Evolutionary conservation across 441 rosid species (phyloP).

Genomic region (Populus hybrid): DNA sequence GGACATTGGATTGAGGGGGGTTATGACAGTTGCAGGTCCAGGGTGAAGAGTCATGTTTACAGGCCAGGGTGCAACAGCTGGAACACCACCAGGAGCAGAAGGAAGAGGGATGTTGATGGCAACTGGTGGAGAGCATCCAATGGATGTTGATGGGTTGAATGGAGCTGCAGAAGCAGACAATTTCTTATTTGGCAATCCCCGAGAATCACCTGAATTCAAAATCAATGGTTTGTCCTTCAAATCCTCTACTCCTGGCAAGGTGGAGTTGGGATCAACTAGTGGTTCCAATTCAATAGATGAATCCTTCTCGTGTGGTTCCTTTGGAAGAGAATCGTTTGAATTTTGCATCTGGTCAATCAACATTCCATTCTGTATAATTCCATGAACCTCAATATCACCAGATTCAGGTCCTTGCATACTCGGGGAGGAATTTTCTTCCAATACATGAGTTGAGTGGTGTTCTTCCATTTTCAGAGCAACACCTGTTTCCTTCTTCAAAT

Average conservation of each 20-base stretch:
- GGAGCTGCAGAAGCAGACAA: conserved; percentile 97
- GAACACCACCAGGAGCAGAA: conserved; percentile 53
- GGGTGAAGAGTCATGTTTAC: conserved; percentile 86
- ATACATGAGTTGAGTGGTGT: conserved; percentile 33
- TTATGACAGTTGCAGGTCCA: conserved; percentile 53
- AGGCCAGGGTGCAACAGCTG: conserved; percentile 71
- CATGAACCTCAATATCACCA: conserved; percentile 35
- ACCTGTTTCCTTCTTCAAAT: conserved; percentile 32
- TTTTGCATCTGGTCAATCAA: conserved; percentile 33
- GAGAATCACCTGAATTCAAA: conserved; percentile 42
- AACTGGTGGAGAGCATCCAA: conserved; percentile 59
- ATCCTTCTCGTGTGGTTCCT: conserved; percentile 38
- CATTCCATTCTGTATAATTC: conserved; percentile 36
- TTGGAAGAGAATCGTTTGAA: conserved; percentile 39
- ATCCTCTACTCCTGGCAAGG: conserved; percentile 40
- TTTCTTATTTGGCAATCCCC: conserved; percentile 63
- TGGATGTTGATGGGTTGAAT: conserved; percentile 70
- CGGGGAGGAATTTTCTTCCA: conserved; percentile 32
- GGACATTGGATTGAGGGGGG: conserved; percentile 45
- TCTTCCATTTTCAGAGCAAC: conserved; percentile 39
- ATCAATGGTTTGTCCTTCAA: conserved; percentile 52
- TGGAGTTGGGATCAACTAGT: conserved; percentile 26
- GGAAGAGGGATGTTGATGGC: conserved; percentile 62
- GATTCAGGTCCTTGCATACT: conserved; percentile 30
- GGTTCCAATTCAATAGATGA: conserved; percentile 33